Conservation (phyloP, 768 basidiomycete genomes). For the Suillus occidentalis region DNA sequence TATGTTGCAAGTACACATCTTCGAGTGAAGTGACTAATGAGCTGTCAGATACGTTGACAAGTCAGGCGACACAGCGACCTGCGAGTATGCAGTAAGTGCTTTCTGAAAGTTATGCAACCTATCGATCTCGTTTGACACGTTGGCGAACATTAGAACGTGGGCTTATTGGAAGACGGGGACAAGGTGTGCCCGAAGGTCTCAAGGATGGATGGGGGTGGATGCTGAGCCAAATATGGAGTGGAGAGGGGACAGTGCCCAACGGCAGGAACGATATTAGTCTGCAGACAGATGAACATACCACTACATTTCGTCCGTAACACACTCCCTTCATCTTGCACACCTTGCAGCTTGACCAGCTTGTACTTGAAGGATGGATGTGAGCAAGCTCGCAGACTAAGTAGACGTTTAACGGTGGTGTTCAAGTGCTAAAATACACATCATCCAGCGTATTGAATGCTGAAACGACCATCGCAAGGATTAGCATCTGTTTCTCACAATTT, state of each 20-base stretch:
- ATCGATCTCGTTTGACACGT: neutral
- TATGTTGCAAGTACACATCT: neutral
- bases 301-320: neutral
- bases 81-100: neutral
- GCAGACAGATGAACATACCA: neutral
- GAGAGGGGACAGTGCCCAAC: neutral
- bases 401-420: too few species aligned
- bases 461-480: too few species aligned
- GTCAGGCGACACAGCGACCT: neutral
- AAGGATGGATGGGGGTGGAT: neutral
- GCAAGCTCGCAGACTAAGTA: too few species aligned
- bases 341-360: neutral
- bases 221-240: neutral
- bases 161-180: neutral
- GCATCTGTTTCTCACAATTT: neutral
- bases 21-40: neutral
- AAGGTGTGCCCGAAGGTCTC: neutral
- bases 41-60: neutral
- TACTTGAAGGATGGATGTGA: neutral
- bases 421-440: too few species aligned
- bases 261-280: neutral
- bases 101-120: neutral
- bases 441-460: too few species aligned
- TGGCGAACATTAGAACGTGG: neutral
- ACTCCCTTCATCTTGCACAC: neutral